Evolutionary conservation across 2,329 filamentous ascomycete genomes (phyloP).

Genomic region (Thielaviopsis punctulata): DNA sequence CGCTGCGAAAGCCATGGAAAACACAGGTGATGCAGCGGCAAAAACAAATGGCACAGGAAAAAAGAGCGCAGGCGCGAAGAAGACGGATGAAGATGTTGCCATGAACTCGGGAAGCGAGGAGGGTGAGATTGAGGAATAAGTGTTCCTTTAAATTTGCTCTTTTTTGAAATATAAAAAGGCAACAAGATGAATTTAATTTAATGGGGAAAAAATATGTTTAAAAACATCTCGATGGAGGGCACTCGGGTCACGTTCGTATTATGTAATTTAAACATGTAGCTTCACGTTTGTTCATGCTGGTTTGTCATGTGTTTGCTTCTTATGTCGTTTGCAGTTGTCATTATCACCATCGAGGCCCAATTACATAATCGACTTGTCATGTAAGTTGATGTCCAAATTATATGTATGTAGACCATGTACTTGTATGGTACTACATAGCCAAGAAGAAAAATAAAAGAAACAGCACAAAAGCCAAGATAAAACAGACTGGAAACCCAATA

Average conservation of each 20-base stretch:
- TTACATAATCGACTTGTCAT: too few relatives aligned
- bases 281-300: too few relatives aligned
- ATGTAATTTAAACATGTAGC: too few relatives aligned
- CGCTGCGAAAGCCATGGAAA: background rate
- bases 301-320: too few relatives aligned
- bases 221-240: too few relatives aligned
- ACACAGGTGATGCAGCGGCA: background rate
- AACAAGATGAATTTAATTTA: background rate
- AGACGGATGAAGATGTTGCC: slow-evolving; percentile 7
- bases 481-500: background rate
- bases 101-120: slow-evolving; percentile 84
- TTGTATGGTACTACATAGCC: background rate
- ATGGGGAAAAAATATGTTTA: background rate
- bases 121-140: slow-evolving; percentile 80
- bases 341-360: too few relatives aligned
- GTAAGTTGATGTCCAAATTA: background rate
- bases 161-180: background rate
- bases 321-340: too few relatives aligned
- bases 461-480: background rate
- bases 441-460: background rate
- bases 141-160: background rate
- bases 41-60: slow-evolving; percentile 20
- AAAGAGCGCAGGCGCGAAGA: slow-evolving; percentile 35
- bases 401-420: too few relatives aligned
- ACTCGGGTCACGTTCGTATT: too few relatives aligned